Evolutionary conservation across 192 early-diverging fungal genomes (phyloP), one percentile per base, ranked within the genome.

Genomic region (Coemansia erecta): DNA sequence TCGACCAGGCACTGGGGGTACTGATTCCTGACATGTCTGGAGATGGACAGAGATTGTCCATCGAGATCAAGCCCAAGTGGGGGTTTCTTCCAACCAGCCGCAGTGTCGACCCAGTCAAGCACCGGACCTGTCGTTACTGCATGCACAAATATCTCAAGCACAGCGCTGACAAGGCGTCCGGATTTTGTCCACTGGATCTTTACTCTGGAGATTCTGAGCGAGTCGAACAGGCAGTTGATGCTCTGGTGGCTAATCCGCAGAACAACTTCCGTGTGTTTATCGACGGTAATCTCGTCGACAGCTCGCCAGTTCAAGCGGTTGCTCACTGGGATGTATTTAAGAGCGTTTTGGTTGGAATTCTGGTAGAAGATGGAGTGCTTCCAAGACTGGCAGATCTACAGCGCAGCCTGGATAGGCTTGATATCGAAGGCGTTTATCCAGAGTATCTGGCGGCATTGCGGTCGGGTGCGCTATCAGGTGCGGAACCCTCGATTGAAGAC

Each of bases 1-100:
- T 31, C 17, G 26, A 42, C 0, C 85, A 86, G 47, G 41, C 33
- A 1, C 51, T 72, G 11, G 84, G 65, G 1, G 60, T 83, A 2
- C 48, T 89, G 33, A 72, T 68, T 31, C 61, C 65, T 15, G 84
- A 85, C 58, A 70, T 84, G 58, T 76, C 81, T 0, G 23, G 44
- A 17, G 64, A 73, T 23, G 17, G 45, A 15, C 68, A 64, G 15
- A 35, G 64, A 9, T 48, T 82, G 8, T 70, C 81, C 3, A 68
- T 85, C 6, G 85, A 87, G 53, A 72, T 87, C 18, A 87, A 87
- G 83, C 88, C 89, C 52, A 90, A 90, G 54, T 90, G 89, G 87
- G 87, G 85, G 15, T 89, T 87, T 51, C 60, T 90, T 13, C 82
- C 86, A 10, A 58, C 28, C 28, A 31, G 28, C 7, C 7, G 28